These are phyloP conservation scores for Grammothele lineata DNA, from an alignment of 768 basidiomycete genomes.

Conservation along the genomic window DNA sequence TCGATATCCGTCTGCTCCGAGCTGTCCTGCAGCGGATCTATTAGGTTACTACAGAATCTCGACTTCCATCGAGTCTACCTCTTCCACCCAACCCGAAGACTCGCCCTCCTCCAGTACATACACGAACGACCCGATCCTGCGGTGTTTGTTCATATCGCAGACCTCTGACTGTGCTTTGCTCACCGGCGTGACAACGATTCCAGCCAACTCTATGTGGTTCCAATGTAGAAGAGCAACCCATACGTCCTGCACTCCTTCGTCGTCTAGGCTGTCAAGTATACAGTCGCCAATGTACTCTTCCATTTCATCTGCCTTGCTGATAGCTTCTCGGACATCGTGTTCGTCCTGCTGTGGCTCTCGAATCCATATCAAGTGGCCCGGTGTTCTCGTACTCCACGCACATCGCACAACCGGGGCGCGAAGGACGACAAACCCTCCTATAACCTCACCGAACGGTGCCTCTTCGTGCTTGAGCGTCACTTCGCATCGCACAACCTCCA, in stretches of 20 bases:
- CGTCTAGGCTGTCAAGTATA: slow-evolving; percentile 2
- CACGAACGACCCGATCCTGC: no score
- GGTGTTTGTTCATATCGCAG: no score
- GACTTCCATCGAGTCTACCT: no score
- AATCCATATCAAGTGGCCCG: background rate
- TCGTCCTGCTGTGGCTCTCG: background rate
- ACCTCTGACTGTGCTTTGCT: no score
- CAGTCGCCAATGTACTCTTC: background rate
- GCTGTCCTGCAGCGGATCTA: no score
- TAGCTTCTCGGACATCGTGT: no score
- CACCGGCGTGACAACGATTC: no score
- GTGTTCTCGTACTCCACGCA: background rate
- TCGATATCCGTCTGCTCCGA: no score
- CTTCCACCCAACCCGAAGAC: no score
- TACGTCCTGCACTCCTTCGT: slow-evolving; percentile 1
- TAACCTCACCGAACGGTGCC: slow-evolving; percentile 4
- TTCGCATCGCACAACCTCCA: background rate
- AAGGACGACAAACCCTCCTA: background rate
- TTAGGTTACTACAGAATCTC: no score
- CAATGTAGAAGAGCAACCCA: slow-evolving; percentile 1
- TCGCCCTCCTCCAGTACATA: no score
- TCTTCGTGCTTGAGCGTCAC: background rate
- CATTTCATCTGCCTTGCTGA: background rate
- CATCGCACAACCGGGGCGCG: background rate
- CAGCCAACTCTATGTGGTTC: no score